Evolutionary conservation across 2,329 filamentous ascomycete genomes (phyloP).

Genomic region (Hirsutella thompsonii): DNA sequence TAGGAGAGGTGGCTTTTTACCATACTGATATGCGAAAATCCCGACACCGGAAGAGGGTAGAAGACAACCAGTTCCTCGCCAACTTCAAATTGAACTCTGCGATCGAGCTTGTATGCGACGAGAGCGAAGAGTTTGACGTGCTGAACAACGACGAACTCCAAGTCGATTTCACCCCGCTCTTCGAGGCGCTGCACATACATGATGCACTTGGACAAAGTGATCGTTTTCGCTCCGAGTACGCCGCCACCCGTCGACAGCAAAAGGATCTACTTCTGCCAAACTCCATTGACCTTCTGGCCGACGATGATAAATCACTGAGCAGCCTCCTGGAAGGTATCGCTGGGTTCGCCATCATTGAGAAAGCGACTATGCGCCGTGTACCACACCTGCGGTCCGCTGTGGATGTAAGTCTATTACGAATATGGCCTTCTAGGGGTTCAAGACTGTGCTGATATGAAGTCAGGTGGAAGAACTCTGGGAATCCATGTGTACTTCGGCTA

Average conservation of each 20-base stretch:
- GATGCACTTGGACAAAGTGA: conserved; percentile 87
- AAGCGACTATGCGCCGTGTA: conserved; percentile 77
- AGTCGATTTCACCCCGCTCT: conserved; percentile 87
- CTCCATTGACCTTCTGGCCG: conserved; percentile 63
- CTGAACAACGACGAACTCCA: conserved; percentile 90
- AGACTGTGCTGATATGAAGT: too few species aligned
- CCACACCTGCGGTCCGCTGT: conserved; percentile 69
- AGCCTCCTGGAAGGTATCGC: conserved; percentile 86
- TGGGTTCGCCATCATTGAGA: conserved; percentile 93
- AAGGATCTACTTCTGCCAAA: conserved; percentile 79
- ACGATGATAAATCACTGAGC: conserved; percentile 77
- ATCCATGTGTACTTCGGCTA: conserved; percentile 84
- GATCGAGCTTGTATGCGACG: conserved; percentile 89
- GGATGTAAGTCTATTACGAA: conserved; percentile 63
- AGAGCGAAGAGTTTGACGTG: conserved; percentile 90
- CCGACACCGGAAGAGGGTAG: conserved; percentile 70
- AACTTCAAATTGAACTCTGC: conserved; percentile 91
- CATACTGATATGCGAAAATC: conserved; percentile 80
- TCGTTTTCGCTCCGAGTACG: conserved; percentile 82
- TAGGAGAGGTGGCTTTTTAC: conserved; percentile 93
- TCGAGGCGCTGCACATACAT: conserved; percentile 93
- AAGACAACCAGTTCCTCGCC: conserved; percentile 59
- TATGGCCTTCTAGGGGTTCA: too few species aligned
- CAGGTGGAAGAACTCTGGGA: conserved; percentile 98
- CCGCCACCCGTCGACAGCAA: conserved; percentile 78